These are phyloP conservation scores for Amaranthus hypochondriacus DNA, from an alignment of 148 eudicot genomes.

Conservation along the genomic window DNA sequence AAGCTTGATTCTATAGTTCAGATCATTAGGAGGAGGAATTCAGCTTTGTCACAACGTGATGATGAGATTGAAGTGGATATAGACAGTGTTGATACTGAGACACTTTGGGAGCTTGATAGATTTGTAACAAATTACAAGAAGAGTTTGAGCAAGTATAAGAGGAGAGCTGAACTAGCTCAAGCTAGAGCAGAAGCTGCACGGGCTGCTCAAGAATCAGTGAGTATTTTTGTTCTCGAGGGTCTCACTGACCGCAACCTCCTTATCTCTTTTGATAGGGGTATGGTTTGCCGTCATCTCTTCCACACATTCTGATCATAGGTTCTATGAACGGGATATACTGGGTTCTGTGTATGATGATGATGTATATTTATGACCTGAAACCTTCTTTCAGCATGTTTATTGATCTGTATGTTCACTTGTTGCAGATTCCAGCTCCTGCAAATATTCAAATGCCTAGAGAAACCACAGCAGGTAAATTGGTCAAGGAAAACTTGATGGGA, in stretches of 20 bases:
- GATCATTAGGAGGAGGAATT: slow-evolving; percentile 70
- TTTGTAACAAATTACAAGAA: slow-evolving; percentile 84
- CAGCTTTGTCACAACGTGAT: slow-evolving; percentile 67
- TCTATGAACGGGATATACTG: no score
- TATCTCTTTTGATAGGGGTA: no score
- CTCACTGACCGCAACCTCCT: neutral
- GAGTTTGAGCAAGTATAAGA: slow-evolving; percentile 72
- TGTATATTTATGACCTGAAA: no score
- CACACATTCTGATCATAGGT: no score
- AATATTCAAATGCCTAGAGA: slow-evolving; percentile 31
- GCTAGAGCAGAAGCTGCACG: slow-evolving; percentile 40
- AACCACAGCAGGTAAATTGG: slow-evolving; percentile 41
- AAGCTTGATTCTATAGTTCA: slow-evolving; percentile 76
- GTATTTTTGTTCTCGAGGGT: slow-evolving; percentile 1
- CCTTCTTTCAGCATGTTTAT: neutral
- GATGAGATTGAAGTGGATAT: slow-evolving; percentile 95
- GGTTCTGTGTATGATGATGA: no score
- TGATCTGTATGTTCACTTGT: slow-evolving; percentile 6
- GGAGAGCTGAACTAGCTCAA: slow-evolving; percentile 73
- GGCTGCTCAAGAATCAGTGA: slow-evolving; percentile 33
- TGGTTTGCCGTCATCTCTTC: no score
- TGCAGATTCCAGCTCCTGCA: slow-evolving; percentile 45
- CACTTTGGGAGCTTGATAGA: slow-evolving; percentile 94
- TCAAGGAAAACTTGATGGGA: neutral
- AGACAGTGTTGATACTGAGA: slow-evolving; percentile 80